Conservation (phyloP, 441 rosid genomes). For the Cnidoscolus chayamansa region DNA sequence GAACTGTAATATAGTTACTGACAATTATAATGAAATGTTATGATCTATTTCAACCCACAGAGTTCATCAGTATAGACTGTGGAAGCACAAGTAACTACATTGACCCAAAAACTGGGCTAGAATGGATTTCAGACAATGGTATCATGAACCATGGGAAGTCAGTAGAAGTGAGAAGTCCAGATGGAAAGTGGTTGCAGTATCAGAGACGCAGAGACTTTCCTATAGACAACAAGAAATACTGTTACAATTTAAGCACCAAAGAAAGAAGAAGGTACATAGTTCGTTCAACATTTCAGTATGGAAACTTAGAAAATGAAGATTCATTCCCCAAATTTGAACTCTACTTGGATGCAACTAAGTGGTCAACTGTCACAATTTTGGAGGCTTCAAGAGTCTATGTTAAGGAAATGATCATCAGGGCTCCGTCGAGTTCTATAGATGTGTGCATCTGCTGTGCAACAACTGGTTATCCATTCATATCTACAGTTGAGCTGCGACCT, state of each 20-base stretch:
- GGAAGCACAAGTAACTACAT: constrained; percentile 66
- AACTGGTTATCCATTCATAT: constrained; percentile 84
- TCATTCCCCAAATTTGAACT: constrained; percentile 79
- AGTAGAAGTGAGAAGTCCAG: constrained; percentile 37
- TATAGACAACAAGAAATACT: constrained; percentile 66
- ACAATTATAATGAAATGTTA: background rate
- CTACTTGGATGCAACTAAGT: constrained; percentile 76
- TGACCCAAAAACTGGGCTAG: constrained; percentile 60
- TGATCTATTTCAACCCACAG: constrained; percentile 39
- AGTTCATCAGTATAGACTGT: constrained; percentile 85
- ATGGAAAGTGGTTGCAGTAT: constrained; percentile 46
- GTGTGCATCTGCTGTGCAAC: constrained; percentile 86
- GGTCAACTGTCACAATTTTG: constrained; percentile 74
- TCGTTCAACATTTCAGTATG: constrained; percentile 82
- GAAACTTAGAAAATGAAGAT: constrained; percentile 50
- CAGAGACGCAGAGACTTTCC: constrained; percentile 72
- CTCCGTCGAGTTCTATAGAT: constrained; percentile 67
- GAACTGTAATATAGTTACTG: background rate
- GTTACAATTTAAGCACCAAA: constrained; percentile 62
- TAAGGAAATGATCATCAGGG: constrained; percentile 77
- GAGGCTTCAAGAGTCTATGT: constrained; percentile 67
- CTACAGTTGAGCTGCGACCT: constrained; percentile 88
- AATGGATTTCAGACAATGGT: constrained; percentile 75
- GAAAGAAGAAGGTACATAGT: constrained; percentile 81
- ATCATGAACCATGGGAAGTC: constrained; percentile 52